Evolutionary conservation across 495 filamentous ascomycete species (phyloP), one percentile per base, ranked within the genome.

Genomic region (Collariella sp.): DNA sequence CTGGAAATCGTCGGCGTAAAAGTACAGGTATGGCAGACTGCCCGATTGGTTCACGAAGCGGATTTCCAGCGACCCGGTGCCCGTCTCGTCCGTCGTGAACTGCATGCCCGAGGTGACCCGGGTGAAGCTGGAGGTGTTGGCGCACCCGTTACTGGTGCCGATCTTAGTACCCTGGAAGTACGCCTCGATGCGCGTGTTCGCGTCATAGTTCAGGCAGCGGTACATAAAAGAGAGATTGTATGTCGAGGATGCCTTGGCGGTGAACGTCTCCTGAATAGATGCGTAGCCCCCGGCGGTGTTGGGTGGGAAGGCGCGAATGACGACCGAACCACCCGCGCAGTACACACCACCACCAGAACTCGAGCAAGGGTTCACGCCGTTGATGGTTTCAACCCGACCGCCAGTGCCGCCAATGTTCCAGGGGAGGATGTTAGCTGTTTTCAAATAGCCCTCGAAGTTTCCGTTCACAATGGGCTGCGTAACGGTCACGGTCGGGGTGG

Each of bases 171-270:
- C 56, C 0, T 41, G 40, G 40, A 56, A 62, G 12, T 19, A 43
- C 18, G 54, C 52, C 0, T 55, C 39, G 9, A 62, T 52, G 10
- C 40, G 15, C 16, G 55, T 33, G 35, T 3, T 23, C 46, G 42
- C 9, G 44, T 61, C 58, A 33, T 38, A 63, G 58, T 63, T 63
- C 31, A 63, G 61, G 47, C 61, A 63, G 50, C 61, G 61, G 42
- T 47, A 55, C 23, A 60, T 1, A 44, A 61, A 60, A 20, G 41
- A 45, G 34, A 61, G 10, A 10, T 2, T 38, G 46, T 63, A 63
- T 1, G 51, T 56, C 24, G 58, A 52, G 9, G 58, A 61, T 19
- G 61, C 50, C 12, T 34, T 22, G 7, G 58, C 61, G 38, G 26
- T n/a, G 19, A 63, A 58, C 12, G 51, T 53, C 52, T 60, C 38